Conservation (phyloP, 163 green algal genomes). For the Scenedesmus sp. region DNA sequence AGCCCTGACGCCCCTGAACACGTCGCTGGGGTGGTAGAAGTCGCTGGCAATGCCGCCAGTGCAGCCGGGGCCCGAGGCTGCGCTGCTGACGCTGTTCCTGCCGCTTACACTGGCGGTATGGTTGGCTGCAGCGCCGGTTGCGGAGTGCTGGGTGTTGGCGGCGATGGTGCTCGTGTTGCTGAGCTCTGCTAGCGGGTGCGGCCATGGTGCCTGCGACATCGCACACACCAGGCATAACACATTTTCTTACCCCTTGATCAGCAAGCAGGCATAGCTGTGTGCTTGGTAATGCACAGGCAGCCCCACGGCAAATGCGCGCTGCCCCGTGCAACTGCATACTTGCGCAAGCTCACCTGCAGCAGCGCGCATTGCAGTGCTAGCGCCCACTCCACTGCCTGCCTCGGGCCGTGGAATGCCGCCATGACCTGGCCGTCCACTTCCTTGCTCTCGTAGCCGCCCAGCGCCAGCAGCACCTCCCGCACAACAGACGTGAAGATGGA, state of each 20-base stretch:
- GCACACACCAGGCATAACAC: background rate
- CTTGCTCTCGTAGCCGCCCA: constrained; percentile 74
- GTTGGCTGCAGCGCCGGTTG: background rate
- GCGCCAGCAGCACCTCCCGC: constrained; percentile 42
- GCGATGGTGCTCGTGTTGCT: background rate
- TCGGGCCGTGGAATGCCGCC: constrained; percentile 56
- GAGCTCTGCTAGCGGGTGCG: constrained; percentile 51
- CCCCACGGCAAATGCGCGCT: too few species aligned
- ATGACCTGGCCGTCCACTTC: constrained; percentile 70
- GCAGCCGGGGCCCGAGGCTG: background rate
- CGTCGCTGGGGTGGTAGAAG: constrained; percentile 16
- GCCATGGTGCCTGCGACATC: constrained; percentile 65
- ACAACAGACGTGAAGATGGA: constrained; percentile 41
- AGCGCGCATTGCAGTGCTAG: constrained; percentile 73
- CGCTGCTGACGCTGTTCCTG: background rate
- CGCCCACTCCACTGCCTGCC: constrained; percentile 71
- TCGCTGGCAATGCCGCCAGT: background rate
- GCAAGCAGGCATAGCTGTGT: background rate
- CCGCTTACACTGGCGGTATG: background rate
- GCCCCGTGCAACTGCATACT: too few species aligned
- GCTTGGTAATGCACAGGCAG: too few species aligned
- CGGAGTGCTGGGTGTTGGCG: background rate
- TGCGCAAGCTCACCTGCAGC: constrained; percentile 42
- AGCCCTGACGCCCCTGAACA: constrained; percentile 68
- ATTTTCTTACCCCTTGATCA: background rate